A percentile compares a stretch with the other conserved stretches of the same genome.
Evolutionary conservation across 78 protist genomes (phyloP).

Genomic region (Salpingoeca rosetta): DNA sequence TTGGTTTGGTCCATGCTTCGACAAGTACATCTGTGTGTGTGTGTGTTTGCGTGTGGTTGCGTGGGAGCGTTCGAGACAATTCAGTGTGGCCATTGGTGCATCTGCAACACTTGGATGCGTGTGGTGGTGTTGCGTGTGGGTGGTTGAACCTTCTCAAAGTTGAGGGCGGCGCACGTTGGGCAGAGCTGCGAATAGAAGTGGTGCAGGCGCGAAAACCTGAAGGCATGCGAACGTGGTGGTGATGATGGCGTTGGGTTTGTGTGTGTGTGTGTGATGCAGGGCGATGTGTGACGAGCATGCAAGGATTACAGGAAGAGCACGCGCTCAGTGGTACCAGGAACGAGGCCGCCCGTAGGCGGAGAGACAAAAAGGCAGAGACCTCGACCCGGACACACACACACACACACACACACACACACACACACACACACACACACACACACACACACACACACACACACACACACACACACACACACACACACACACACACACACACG

Average conservation of each 20-base stretch:
- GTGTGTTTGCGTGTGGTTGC: no score
- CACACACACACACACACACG: neutral
- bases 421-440: neutral
- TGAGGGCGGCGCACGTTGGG: conserved; percentile 52
- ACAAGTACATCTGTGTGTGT: neutral
- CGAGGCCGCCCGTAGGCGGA: neutral
- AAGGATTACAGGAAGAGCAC: no score
- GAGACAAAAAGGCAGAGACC: neutral
- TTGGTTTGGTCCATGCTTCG: neutral
- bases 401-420: neutral
- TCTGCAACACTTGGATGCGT: no score
- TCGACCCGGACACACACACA: neutral
- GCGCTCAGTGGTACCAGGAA: neutral
- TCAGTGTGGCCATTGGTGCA: no score
- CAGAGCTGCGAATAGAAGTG: conserved; percentile 48
- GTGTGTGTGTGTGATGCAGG: no score
- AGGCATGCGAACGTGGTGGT: neutral
- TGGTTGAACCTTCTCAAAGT: conserved; percentile 31
- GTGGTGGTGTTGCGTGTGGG: no score
- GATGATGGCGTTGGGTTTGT: no score
- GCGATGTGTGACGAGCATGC: no score
- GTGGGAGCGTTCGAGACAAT: no score
- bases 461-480: neutral
- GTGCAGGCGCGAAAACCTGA: conserved; percentile 22
- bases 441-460: neutral